Evolutionary conservation across 2,329 filamentous ascomycete genomes (phyloP).

Genomic region (Xylariaceae sp.): DNA sequence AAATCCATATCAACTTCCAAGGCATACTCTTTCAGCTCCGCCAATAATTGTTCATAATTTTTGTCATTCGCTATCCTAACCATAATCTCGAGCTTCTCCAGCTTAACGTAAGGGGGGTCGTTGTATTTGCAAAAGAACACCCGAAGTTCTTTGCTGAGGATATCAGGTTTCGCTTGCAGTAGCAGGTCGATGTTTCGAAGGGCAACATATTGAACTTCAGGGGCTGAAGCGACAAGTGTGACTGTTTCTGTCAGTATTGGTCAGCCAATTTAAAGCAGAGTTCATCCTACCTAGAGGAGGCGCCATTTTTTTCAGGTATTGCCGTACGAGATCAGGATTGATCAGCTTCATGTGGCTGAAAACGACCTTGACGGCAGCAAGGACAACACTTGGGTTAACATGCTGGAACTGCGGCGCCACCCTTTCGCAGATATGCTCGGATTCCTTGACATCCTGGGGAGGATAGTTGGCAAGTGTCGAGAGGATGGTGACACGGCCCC

Average conservation of each 20-base stretch:
- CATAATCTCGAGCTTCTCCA: constrained; percentile 98
- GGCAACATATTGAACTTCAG: constrained; percentile 97
- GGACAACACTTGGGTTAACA: constrained; percentile 92
- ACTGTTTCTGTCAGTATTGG: constrained; percentile 50
- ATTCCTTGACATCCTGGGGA: constrained; percentile 84
- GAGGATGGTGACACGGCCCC: constrained; percentile 92
- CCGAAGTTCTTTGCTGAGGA: constrained; percentile 92
- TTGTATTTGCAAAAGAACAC: constrained; percentile 99
- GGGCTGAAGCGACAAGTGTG: constrained; percentile 88
- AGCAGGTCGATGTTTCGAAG: constrained; percentile 93
- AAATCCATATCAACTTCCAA: constrained; percentile 99
- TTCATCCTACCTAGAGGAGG: constrained; percentile 71
- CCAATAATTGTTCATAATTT: constrained; percentile 90
- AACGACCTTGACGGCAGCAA: constrained; percentile 96
- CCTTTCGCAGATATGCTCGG: constrained; percentile 96
- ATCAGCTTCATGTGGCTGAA: constrained; percentile 93
- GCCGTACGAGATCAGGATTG: constrained; percentile 70
- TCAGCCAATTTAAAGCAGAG: not conserved
- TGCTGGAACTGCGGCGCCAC: constrained; percentile 97
- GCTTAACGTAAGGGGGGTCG: constrained; percentile 93
- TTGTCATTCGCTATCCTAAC: constrained; percentile 96
- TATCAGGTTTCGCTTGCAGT: constrained; percentile 92
- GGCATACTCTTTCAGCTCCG: constrained; percentile 95
- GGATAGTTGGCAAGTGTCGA: constrained; percentile 86
- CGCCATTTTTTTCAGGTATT: constrained; percentile 98